Evolutionary conservation across 2,329 filamentous ascomycete species (phyloP), one percentile per base, ranked within the genome.

Genomic region (Pyrenophora seminiperda): DNA sequence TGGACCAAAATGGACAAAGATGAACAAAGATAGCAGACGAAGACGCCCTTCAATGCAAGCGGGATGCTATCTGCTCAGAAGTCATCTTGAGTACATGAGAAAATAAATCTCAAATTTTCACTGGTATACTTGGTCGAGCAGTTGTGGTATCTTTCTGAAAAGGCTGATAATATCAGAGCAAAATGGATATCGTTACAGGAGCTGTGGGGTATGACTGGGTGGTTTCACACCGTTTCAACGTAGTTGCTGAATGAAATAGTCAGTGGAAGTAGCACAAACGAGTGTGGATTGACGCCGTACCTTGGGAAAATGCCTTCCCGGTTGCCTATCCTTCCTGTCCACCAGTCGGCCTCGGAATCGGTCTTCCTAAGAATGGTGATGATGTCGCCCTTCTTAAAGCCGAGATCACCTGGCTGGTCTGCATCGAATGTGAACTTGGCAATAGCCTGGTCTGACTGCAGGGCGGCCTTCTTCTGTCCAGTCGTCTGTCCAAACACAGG

Each of bases 291-390:
- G 14, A 18, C 31, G 15, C 66, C 77, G 58, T 76, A 84, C 82
- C 90, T 94, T 0, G 94, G 94, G 75, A 99, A 99, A 59, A 97
- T 96, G 30, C 94, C 94, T 47, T 92, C 89, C 62, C 86, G 83
- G 59, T 85, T 83, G 22, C 92, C 92, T 66, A 97, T 86, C 75
- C 88, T 87, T 19, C 94, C 94, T 14, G 93, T 97, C 94, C 93
- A 97, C 93, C 93, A 97, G 73, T 97, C 93, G 49, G 91, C 92
- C 50, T 90, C 89, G 63, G 89, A 97, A 4, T 97, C 90, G 4
- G 93, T 97, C 74, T 89, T 89, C 79, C 99, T 97, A 49, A 96
- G 73, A 50, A 99, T 91, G 1, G 91, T 97, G 59, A 99, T 97
- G 48, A 97, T 75, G 22, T 99, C 94, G 15, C 94, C 94, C 80